These are phyloP conservation scores for Cydonia oblonga DNA, from an alignment of 331 rosid species.

Conservation along the genomic window DNA sequence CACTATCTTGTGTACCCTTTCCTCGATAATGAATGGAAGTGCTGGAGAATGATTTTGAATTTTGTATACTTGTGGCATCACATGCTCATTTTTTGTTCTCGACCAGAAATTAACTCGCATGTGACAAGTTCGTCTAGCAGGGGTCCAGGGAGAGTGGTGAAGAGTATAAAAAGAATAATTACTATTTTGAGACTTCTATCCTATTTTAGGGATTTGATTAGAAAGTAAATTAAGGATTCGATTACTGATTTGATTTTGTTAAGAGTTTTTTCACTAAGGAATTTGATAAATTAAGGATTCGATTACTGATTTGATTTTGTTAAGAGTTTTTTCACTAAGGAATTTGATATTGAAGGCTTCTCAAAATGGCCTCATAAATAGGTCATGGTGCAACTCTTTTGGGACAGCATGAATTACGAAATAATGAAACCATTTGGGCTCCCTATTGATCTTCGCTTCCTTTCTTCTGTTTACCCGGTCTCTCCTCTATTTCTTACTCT, in stretches of 20 bases:
- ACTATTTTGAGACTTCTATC: not conserved
- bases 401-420: not conserved
- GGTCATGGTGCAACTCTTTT: not conserved
- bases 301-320: not conserved
- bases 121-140: not conserved
- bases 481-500: not conserved
- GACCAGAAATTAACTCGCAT: not conserved
- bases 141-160: not conserved
- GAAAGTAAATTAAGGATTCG: not conserved
- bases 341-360: no score
- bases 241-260: not conserved
- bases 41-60: not conserved
- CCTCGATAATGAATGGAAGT: not conserved
- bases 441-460: not conserved
- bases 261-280: not conserved
- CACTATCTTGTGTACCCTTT: not conserved
- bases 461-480: conserved; percentile 2
- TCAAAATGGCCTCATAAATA: no score
- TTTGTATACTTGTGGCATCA: not conserved
- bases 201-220: not conserved
- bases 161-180: not conserved
- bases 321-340: not conserved
- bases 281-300: not conserved
- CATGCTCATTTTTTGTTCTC: not conserved
- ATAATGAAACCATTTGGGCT: not conserved